Evolutionary conservation across 139 green algal genomes (phyloP).

Genomic region (Edaphochlamys debaryana): DNA sequence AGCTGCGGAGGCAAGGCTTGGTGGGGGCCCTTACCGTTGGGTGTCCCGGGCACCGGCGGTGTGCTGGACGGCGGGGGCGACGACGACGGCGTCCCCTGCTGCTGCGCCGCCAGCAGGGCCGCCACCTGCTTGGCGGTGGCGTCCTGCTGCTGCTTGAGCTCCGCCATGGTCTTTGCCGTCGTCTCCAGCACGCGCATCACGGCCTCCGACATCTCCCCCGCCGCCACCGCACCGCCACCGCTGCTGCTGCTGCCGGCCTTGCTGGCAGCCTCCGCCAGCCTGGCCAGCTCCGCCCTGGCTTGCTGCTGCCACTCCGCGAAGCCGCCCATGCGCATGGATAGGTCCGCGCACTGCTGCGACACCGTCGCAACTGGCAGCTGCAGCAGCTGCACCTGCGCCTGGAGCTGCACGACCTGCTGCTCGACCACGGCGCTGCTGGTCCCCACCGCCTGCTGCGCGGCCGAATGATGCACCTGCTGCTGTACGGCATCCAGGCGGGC

Average conservation of each 20-base stretch:
- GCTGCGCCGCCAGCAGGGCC: background rate
- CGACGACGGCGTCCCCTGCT: background rate
- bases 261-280: background rate
- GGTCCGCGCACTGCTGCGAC: slow-evolving; percentile 24
- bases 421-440: background rate
- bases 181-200: slow-evolving; percentile 11
- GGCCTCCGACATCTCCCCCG: too few species aligned
- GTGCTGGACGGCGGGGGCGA: background rate
- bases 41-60: background rate
- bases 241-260: too few species aligned
- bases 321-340: background rate
- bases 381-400: slow-evolving; percentile 33
- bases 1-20: too few species aligned
- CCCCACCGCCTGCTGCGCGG: background rate
- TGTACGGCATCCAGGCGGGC: slow-evolving; percentile 16
- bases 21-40: too few species aligned
- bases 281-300: background rate
- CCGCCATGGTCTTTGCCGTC: background rate
- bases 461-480: slow-evolving; percentile 16
- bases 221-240: too few species aligned
- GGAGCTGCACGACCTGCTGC: slow-evolving; percentile 32
- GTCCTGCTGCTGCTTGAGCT: slow-evolving; percentile 27
- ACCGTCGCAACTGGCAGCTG: slow-evolving; percentile 32
- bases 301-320: slow-evolving; percentile 30
- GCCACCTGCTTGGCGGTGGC: background rate